Evolutionary conservation across 495 filamentous ascomycete species (phyloP), one percentile per base, ranked within the genome.

Genomic region (Penicillium steckii): DNA sequence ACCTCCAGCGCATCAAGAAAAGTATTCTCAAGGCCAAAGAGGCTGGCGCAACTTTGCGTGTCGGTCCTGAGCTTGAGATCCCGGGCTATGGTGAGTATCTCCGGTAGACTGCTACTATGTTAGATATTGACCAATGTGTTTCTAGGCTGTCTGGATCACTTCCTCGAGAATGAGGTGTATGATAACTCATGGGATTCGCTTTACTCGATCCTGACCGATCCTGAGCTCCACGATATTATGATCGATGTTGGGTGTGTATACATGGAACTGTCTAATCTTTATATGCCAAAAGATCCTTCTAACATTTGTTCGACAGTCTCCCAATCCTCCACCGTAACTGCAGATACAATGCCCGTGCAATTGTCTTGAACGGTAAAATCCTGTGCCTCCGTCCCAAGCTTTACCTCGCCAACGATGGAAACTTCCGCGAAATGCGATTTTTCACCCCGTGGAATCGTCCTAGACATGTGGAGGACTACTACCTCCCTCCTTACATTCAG

Each of bases 371-470:
- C 57, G 72, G 79, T 19, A 81, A 83, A 69, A 85, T 91, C 30
- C 65, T 88, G 25, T 71, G 88, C 43, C 88, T 96, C 48, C 75
- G 90, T 13, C 90, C 90, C 1, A 96, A 95, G 68, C 74, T 92
- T 59, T 89, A 74, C 57, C 81, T 95, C 10, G 91, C 90, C 46
- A 86, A 88, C 23, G 68, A 53, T 38, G 50, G 50, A 25, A 53
- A 69, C 40, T 69, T 62, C 52, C 53, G 67, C 44, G 67, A 69
- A 29, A 63, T 65, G 52, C 55, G 67, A 7, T 83, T 85, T 65
- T 93, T 88, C 55, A 83, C 80, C 0, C 80, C 83, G 0, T 88
- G 85, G 85, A 61, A 69, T n/a, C 66, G 80, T 4, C 70, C 73
- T 0, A 62, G 73, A 25, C 66, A 82, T 25, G 73, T 83, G 3